Evolutionary conservation across 768 basidiomycete species (phyloP).

Genomic region (Naematelia aurantialba): DNA sequence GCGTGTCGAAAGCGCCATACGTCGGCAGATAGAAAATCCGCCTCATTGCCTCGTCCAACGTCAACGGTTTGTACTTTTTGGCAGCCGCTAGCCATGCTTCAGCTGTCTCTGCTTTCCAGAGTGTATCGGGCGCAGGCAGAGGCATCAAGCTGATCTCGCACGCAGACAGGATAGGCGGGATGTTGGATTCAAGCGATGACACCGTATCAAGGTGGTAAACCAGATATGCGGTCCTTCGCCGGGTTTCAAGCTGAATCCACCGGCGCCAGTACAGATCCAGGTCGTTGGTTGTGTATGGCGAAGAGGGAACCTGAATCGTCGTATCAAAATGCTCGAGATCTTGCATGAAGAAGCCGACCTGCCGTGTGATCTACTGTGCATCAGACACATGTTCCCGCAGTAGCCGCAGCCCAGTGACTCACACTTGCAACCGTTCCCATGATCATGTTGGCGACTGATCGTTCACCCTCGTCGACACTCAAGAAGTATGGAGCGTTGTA

Average conservation of each 20-base stretch:
- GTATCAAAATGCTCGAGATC: slow-evolving; percentile 44
- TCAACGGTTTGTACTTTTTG: slow-evolving; percentile 37
- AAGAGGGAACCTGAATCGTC: slow-evolving; percentile 20
- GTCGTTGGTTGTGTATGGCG: slow-evolving; percentile 37
- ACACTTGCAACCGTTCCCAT: slow-evolving; percentile 48
- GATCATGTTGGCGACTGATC: slow-evolving; percentile 43
- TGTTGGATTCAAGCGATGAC: slow-evolving; percentile 49
- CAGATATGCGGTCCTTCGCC: slow-evolving; percentile 48
- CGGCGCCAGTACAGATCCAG: slow-evolving; percentile 48
- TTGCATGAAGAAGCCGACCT: slow-evolving; percentile 47
- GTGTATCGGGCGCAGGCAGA: slow-evolving; percentile 49
- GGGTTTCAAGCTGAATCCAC: slow-evolving; percentile 51
- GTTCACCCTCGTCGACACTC: slow-evolving; percentile 35
- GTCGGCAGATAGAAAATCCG: slow-evolving; percentile 44
- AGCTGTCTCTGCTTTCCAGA: slow-evolving; percentile 50
- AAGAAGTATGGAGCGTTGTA: slow-evolving; percentile 46
- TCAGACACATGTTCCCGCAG: neutral
- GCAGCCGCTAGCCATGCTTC: slow-evolving; percentile 47
- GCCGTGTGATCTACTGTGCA: slow-evolving; percentile 45
- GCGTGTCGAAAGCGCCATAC: slow-evolving; percentile 36
- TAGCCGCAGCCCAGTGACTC: slow-evolving; percentile 9
- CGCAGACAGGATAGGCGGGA: slow-evolving; percentile 40
- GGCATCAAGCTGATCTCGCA: slow-evolving; percentile 48
- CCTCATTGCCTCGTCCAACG: slow-evolving; percentile 46
- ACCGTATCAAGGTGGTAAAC: slow-evolving; percentile 52